Evolutionary conservation across 2,329 filamentous ascomycete species (phyloP).

Genomic region (Arthroderma sp.): DNA sequence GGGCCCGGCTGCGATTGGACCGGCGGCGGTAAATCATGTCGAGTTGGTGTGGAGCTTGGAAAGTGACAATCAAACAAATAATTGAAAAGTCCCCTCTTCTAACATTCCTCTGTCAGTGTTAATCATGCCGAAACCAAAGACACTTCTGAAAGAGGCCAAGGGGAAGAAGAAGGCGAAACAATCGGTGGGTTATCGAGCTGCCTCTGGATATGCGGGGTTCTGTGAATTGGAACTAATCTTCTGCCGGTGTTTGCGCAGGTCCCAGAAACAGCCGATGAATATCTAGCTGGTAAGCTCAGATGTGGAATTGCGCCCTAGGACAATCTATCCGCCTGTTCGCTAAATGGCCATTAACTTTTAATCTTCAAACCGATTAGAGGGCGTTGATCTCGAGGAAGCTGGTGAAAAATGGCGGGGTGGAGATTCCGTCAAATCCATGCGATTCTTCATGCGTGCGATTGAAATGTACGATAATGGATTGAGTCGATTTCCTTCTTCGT

Average conservation of each 20-base stretch:
- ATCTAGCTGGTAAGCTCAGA: conserved; percentile 40
- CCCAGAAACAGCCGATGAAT: conserved; percentile 54
- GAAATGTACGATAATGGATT: conserved; percentile 53
- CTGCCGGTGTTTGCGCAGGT: conserved; percentile 8
- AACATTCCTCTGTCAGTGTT: no score
- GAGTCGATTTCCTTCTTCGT: conserved; percentile 44
- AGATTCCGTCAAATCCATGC: conserved; percentile 51
- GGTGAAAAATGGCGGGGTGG: conserved; percentile 64
- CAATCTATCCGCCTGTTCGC: neutral
- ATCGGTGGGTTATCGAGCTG: conserved; percentile 18
- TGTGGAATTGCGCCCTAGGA: neutral
- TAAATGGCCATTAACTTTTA: neutral
- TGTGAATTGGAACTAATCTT: neutral
- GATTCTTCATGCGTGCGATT: conserved; percentile 49
- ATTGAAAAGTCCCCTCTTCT: no score
- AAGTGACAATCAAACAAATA: no score
- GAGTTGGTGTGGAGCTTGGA: no score
- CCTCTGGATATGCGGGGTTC: neutral
- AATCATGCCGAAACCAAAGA: conserved; percentile 28
- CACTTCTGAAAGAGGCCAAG: conserved; percentile 29
- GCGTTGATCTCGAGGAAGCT: conserved; percentile 56
- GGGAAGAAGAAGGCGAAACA: conserved; percentile 30
- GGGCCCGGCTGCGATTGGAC: no score
- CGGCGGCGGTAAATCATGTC: no score
- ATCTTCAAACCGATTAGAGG: conserved; percentile 29